A percentile compares a stretch with the other conserved stretches of the same genome.
Conservation (phyloP, 2,329 filamentous ascomycete genomes). For the Aureobasidium sp. region DNA sequence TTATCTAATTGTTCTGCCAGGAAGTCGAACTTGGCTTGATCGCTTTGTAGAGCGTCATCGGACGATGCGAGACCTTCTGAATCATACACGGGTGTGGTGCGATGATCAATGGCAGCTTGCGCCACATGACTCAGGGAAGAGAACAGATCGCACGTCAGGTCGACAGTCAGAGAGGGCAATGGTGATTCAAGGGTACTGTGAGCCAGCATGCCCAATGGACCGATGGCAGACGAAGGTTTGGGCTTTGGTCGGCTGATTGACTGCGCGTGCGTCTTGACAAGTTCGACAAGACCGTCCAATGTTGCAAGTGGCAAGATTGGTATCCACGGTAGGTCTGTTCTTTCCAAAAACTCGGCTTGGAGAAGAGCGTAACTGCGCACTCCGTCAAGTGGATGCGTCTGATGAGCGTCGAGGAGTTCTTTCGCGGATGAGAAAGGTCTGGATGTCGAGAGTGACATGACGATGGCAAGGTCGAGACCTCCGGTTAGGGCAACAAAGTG, state of each 20-base stretch:
- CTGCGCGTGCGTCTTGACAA: slow-evolving; percentile 22
- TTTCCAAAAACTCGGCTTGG: slow-evolving; percentile 23
- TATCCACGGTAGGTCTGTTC: slow-evolving; percentile 21
- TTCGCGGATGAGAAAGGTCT: background rate
- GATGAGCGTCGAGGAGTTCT: background rate
- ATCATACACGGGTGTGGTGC: background rate
- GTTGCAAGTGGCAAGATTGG: slow-evolving; percentile 25
- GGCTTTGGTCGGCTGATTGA: background rate
- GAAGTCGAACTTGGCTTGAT: slow-evolving; percentile 21
- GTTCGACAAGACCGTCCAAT: slow-evolving; percentile 20
- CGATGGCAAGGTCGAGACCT: slow-evolving; percentile 26
- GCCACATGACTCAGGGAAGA: slow-evolving; percentile 22
- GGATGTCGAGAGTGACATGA: slow-evolving; percentile 26
- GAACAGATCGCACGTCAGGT: slow-evolving; percentile 25
- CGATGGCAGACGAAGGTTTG: slow-evolving; percentile 13
- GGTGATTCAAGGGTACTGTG: slow-evolving; percentile 23
- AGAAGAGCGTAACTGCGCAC: slow-evolving; percentile 24
- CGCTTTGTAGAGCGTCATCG: background rate
- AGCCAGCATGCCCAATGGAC: slow-evolving; percentile 23
- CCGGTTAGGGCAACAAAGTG: slow-evolving; percentile 27
- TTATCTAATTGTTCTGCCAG: slow-evolving; percentile 31
- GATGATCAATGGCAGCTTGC: background rate
- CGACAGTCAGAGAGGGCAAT: slow-evolving; percentile 23
- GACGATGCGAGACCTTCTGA: background rate
- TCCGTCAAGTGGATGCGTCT: slow-evolving; percentile 8